Conservation (phyloP, 345 rosid genomes). For the Mangifera indica region DNA sequence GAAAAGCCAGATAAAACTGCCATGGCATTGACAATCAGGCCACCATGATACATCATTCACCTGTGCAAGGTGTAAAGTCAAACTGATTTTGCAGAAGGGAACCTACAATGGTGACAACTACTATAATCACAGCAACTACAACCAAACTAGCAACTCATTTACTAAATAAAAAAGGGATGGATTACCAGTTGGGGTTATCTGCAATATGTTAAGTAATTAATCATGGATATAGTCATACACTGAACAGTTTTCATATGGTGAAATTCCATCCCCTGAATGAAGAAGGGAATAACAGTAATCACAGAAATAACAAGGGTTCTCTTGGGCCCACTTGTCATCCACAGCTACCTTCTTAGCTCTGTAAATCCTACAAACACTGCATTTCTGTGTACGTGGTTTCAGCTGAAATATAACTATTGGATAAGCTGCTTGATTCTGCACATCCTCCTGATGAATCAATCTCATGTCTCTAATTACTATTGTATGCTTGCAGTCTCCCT, state of each 20-base stretch:
- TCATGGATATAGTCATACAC: slow-evolving; percentile 57
- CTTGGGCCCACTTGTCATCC: slow-evolving; percentile 69
- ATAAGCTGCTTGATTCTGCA: slow-evolving; percentile 61
- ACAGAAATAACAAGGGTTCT: slow-evolving; percentile 81
- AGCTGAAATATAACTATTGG: slow-evolving; percentile 50
- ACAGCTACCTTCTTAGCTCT: slow-evolving; percentile 56
- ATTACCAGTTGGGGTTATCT: too few relatives aligned
- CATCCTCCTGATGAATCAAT: slow-evolving; percentile 70
- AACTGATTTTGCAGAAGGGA: too few relatives aligned
- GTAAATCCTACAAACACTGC: slow-evolving; percentile 58
- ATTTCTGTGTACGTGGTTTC: slow-evolving; percentile 56
- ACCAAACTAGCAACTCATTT: not conserved
- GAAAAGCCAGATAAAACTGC: not conserved
- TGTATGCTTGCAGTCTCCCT: slow-evolving; percentile 92
- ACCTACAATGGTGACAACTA: too few relatives aligned
- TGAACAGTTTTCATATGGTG: slow-evolving; percentile 40
- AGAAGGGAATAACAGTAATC: slow-evolving; percentile 63
- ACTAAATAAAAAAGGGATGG: not conserved
- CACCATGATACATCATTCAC: not conserved
- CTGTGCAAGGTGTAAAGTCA: too few relatives aligned
- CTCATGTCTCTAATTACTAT: slow-evolving; percentile 84
- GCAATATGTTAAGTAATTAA: slow-evolving; percentile 2
- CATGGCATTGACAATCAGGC: not conserved
- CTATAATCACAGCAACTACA: not conserved
- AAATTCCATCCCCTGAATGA: slow-evolving; percentile 43